These are phyloP conservation scores for Tuber magnatum DNA, from an alignment of 495 filamentous ascomycete species.

Conservation along the genomic window DNA sequence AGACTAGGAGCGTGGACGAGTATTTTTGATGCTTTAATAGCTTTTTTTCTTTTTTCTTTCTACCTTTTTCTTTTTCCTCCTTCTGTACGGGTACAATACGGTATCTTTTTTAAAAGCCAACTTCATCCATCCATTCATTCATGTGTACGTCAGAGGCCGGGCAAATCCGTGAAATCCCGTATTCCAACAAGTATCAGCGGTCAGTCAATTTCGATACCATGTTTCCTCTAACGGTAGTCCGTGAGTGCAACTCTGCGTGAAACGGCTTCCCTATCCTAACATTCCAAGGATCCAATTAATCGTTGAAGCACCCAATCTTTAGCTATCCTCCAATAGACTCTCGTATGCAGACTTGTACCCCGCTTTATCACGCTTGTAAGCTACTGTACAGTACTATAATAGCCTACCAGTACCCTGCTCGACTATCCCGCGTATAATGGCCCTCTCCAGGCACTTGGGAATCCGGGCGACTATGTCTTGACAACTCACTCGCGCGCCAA, in stretches of 20 bases:
- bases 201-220: neutral
- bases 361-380: conserved; percentile 3
- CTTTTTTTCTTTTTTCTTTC: neutral
- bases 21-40: neutral
- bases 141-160: neutral
- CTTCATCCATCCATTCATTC: conserved; percentile 3
- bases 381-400: conserved; percentile 1
- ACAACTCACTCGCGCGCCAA: conserved; percentile 3
- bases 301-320: conserved; percentile 1
- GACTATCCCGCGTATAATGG: neutral
- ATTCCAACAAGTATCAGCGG: neutral
- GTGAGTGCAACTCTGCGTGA: neutral
- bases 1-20: neutral
- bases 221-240: conserved; percentile 1
- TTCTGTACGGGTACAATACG: conserved; percentile 3
- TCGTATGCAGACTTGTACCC: conserved; percentile 2
- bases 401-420: neutral
- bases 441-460: neutral
- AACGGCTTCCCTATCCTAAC: conserved; percentile 1
- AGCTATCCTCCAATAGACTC: neutral
- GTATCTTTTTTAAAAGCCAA: neutral
- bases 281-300: neutral
- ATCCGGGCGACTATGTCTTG: neutral
- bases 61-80: neutral
- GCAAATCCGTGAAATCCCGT: neutral